These are phyloP conservation scores for Letharia lupina DNA, from an alignment of 495 filamentous ascomycete species.

Conservation along the genomic window DNA sequence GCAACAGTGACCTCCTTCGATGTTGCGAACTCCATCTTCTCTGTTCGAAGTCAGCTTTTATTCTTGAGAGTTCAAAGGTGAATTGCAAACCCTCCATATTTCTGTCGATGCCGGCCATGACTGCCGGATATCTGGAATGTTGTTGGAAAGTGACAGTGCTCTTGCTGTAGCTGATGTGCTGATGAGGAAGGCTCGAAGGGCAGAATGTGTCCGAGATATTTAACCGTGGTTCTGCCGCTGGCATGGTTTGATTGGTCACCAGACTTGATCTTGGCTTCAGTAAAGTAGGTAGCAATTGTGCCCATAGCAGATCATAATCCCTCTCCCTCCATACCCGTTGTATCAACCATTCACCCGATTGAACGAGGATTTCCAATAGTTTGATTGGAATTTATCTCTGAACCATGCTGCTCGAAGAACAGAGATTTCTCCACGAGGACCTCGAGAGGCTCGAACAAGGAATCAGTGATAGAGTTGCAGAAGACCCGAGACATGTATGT, in stretches of 20 bases:
- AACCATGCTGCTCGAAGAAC: slow-evolving; percentile 80
- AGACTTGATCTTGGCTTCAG: neutral
- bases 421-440: slow-evolving; percentile 89
- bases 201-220: neutral
- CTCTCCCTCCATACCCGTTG: too few species aligned
- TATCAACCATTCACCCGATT: too few species aligned
- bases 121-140: neutral
- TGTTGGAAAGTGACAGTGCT: neutral
- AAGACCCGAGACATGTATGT: slow-evolving; percentile 82
- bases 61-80: neutral
- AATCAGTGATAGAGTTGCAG: slow-evolving; percentile 76
- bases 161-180: neutral
- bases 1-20: slow-evolving; percentile 94
- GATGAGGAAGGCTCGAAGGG: neutral
- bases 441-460: slow-evolving; percentile 90
- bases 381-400: neutral
- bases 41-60: slow-evolving; percentile 35
- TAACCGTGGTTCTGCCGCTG: slow-evolving; percentile 7
- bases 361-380: too few species aligned
- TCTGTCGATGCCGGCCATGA: slow-evolving; percentile 90
- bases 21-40: slow-evolving; percentile 95
- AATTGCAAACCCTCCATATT: slow-evolving; percentile 60
- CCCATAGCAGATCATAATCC: neutral
- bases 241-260: slow-evolving; percentile 12
- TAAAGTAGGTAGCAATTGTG: neutral